These are phyloP conservation scores for Claviceps digitariae DNA, from an alignment of 2,329 filamentous ascomycete genomes.

Conservation along the genomic window DNA sequence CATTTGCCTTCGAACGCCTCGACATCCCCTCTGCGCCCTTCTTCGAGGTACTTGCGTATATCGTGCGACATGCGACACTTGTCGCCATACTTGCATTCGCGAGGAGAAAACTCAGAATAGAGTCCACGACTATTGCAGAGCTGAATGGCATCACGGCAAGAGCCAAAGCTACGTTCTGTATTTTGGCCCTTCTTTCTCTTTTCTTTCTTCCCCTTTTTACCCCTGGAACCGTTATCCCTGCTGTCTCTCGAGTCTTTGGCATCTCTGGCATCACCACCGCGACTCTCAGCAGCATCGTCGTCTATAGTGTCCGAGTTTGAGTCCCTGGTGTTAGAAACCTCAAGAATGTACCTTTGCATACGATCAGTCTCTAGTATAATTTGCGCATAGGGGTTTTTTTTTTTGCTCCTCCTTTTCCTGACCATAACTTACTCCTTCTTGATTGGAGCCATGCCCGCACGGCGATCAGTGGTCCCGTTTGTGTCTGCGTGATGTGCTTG, in stretches of 20 bases:
- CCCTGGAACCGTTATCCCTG: slow-evolving; percentile 30
- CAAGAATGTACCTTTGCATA: slow-evolving; percentile 28
- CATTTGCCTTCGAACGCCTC: slow-evolving; percentile 65
- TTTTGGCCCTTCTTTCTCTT: slow-evolving; percentile 57
- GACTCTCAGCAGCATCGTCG: slow-evolving; percentile 35
- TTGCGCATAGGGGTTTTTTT: neutral
- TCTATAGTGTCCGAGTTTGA: slow-evolving; percentile 20
- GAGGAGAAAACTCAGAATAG: slow-evolving; percentile 68
- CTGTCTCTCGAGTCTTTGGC: slow-evolving; percentile 40
- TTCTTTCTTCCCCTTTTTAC: slow-evolving; percentile 28
- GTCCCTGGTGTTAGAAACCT: slow-evolving; percentile 16
- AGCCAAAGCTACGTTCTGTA: slow-evolving; percentile 67
- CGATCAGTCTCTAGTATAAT: slow-evolving; percentile 1
- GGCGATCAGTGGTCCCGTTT: slow-evolving; percentile 13
- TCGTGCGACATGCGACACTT: slow-evolving; percentile 75
- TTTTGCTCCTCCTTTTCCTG: neutral
- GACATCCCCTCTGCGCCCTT: slow-evolving; percentile 71
- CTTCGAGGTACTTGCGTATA: slow-evolving; percentile 68
- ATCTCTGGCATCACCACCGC: slow-evolving; percentile 15
- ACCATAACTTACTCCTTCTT: slow-evolving; percentile 52
- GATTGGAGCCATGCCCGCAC: slow-evolving; percentile 53
- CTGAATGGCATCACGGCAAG: slow-evolving; percentile 60
- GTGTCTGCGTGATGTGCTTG: slow-evolving; percentile 6
- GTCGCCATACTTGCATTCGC: slow-evolving; percentile 62
- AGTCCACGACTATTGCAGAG: slow-evolving; percentile 65